Conservation (phyloP, 2,329 filamentous ascomycete genomes). For the Fusarium musae region DNA sequence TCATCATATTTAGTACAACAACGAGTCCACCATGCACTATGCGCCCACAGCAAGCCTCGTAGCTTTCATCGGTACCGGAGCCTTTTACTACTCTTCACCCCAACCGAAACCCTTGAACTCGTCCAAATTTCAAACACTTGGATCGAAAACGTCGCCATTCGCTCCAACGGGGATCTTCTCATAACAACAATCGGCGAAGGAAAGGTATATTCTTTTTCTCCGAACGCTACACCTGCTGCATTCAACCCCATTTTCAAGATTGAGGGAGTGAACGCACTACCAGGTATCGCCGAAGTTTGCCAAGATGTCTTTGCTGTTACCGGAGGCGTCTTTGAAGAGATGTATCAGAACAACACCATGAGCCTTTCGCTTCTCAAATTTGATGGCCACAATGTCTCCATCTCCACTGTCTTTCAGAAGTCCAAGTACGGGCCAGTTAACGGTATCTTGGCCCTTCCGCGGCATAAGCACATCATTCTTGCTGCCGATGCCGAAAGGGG, state of each 20-base stretch:
- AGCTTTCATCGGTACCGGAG: not conserved
- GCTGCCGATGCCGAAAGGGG: not conserved
- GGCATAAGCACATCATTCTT: not conserved
- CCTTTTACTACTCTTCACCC: not conserved
- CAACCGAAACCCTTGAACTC: not conserved
- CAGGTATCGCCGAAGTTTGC: not conserved
- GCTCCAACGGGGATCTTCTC: not conserved
- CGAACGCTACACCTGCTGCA: fast-evolving
- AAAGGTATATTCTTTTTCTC: not conserved
- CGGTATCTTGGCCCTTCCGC: not conserved
- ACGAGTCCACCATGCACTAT: not conserved
- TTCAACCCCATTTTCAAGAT: not conserved
- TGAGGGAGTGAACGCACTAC: not conserved
- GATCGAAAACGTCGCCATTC: not conserved
- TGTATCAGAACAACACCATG: not conserved
- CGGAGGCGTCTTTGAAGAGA: not conserved
- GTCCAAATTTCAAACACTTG: not conserved
- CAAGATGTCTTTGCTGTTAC: not conserved
- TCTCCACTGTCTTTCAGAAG: not conserved
- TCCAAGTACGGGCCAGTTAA: not conserved
- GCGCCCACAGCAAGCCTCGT: not conserved
- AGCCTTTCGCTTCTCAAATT: not conserved
- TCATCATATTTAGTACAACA: not conserved
- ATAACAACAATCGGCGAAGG: not conserved
- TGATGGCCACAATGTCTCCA: not conserved